Percentiles rank a stretch among this genome's conserved stretches.
Evolutionary conservation across 371 early-diverging fungal species (phyloP).

Genomic region (Rhizopus delemar): DNA sequence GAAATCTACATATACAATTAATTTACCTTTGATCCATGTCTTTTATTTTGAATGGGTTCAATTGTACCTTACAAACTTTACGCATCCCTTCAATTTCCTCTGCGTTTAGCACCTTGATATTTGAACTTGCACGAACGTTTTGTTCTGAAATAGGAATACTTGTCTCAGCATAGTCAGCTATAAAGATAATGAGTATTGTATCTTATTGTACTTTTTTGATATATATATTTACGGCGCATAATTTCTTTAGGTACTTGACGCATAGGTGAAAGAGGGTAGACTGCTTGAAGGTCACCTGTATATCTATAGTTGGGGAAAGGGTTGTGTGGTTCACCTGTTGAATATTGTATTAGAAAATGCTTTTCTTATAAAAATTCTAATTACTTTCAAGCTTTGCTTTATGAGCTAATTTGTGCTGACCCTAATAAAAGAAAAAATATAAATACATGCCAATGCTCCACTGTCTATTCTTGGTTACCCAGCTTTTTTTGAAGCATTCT

Average conservation of each 20-base stretch:
- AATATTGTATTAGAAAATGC: neutral
- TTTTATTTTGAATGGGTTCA: neutral
- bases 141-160: constrained; percentile 75
- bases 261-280: constrained; percentile 83
- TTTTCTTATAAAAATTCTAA: neutral
- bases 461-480: constrained; percentile 46
- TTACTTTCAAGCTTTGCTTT: constrained; percentile 47
- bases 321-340: constrained; percentile 42
- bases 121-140: constrained; percentile 51
- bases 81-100: constrained; percentile 87
- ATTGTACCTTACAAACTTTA: constrained; percentile 69
- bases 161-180: constrained; percentile 83
- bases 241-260: constrained; percentile 83
- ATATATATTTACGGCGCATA: constrained; percentile 48
- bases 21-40: neutral
- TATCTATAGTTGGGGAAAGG: constrained; percentile 65
- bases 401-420: constrained; percentile 58
- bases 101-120: constrained; percentile 67
- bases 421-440: constrained; percentile 24
- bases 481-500: constrained; percentile 83
- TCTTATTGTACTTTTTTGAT: neutral
- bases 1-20: constrained; percentile 54
- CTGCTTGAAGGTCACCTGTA: constrained; percentile 82
- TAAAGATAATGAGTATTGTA: neutral
- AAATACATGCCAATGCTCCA: neutral